phyloP scores from a whole-genome alignment of 306 rosid genomes.

The Corylus avellana region DNA sequence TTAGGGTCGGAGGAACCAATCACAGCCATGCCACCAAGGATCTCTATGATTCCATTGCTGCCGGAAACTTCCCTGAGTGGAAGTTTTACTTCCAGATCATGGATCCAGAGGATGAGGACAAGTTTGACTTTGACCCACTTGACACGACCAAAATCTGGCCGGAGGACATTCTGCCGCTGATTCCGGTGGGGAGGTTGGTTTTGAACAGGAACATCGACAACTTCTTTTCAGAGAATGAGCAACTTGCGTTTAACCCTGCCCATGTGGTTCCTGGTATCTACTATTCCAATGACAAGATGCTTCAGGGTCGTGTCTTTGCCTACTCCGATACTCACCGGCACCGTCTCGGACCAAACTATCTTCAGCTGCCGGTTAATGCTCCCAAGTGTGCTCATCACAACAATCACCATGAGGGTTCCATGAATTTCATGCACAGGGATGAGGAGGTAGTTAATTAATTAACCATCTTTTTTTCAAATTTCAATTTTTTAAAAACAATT shows the following conservation, averaged over 20 bases:
- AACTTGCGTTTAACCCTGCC: conserved; percentile 87
- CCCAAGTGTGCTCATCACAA: conserved; percentile 91
- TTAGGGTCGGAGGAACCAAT: conserved; percentile 82
- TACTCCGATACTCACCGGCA: conserved; percentile 90
- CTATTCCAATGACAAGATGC: conserved; percentile 87
- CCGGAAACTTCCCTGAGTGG: conserved; percentile 98
- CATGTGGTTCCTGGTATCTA: conserved; percentile 79
- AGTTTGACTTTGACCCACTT: conserved; percentile 88
- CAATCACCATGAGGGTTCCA: conserved; percentile 90
- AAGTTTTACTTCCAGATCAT: conserved; percentile 80
- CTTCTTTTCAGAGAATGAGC: conserved; percentile 97
- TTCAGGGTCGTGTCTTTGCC: conserved; percentile 83
- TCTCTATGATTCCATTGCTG: conserved; percentile 87
- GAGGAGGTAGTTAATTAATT: conserved; percentile 50
- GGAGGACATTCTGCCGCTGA: conserved; percentile 86
- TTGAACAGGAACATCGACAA: conserved; percentile 87
- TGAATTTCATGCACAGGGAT: conserved; percentile 94
- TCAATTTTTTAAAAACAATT: too few species aligned
- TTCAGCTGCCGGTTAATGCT: conserved; percentile 88
- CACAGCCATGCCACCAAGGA: conserved; percentile 98
- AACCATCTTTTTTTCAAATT: too few species aligned
- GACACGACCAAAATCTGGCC: conserved; percentile 97
- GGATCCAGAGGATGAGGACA: conserved; percentile 85
- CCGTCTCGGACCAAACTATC: conserved; percentile 96
- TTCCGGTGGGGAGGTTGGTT: conserved; percentile 94